These are phyloP conservation scores for Pseudophaeomoniella oleicola DNA, from an alignment of 2,329 filamentous ascomycete genomes.

Conservation along the genomic window DNA sequence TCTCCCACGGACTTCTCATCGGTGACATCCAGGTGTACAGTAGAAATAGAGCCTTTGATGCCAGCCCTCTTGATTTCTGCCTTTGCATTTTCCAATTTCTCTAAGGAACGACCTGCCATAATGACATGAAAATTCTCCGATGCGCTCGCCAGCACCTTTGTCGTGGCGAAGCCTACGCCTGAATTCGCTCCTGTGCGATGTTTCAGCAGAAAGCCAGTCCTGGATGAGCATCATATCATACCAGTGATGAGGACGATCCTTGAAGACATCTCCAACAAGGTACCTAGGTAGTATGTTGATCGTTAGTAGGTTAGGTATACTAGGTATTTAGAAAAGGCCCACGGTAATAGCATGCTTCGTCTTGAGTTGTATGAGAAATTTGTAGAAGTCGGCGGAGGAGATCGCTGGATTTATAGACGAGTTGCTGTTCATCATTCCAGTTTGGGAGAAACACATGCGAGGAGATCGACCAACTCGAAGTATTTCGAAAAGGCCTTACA, in stretches of 20 bases:
- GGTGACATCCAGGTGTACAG: conserved; percentile 31
- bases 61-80: conserved; percentile 4
- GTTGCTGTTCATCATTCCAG: too few species aligned
- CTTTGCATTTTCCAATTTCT: conserved; percentile 6
- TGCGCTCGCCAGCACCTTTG: conserved; percentile 10
- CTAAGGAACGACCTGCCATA: conserved; percentile 7
- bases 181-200: conserved; percentile 13
- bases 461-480: too few species aligned
- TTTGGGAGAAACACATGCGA: too few species aligned
- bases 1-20: conserved; percentile 36
- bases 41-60: conserved; percentile 3
- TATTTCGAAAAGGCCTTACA: too few species aligned
- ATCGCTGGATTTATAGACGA: too few species aligned
- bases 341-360: too few species aligned
- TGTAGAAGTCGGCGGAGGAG: too few species aligned
- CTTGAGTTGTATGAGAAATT: too few species aligned
- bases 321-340: too few species aligned
- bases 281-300: too few species aligned
- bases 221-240: not conserved
- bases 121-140: conserved; percentile 11
- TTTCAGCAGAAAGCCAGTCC: not conserved
- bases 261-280: not conserved
- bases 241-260: conserved; percentile 6
- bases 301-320: too few species aligned
- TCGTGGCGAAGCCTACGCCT: conserved; percentile 14